Conservation (phyloP, 2,329 filamentous ascomycete species). For the Botrytis squamosa region DNA sequence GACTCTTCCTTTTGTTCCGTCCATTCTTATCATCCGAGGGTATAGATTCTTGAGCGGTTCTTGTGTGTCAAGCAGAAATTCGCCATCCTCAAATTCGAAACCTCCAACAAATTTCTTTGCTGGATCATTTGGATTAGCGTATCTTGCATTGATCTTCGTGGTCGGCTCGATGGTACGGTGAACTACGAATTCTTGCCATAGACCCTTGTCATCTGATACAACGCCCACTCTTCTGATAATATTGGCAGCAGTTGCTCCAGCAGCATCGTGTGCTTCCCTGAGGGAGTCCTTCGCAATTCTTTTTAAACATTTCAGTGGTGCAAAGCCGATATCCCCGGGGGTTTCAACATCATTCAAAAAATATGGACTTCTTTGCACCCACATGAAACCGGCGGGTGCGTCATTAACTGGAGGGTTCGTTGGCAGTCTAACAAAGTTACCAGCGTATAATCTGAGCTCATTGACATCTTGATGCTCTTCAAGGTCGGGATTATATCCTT, state of each 20-base stretch:
- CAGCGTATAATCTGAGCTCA: too few species aligned
- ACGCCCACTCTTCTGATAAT: not conserved
- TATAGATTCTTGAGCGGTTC: not conserved
- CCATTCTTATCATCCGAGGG: not conserved
- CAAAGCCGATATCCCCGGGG: too few species aligned
- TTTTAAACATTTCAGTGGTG: too few species aligned
- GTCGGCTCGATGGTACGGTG: conserved; percentile 1
- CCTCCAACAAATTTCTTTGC: not conserved
- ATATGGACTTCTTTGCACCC: too few species aligned
- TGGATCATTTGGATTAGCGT: not conserved
- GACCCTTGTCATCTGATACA: not conserved
- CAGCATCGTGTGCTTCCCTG: not conserved
- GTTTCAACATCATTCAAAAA: too few species aligned
- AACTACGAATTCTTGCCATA: not conserved
- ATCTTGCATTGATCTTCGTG: not conserved
- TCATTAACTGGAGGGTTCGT: too few species aligned
- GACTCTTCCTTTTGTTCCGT: conserved; percentile 2
- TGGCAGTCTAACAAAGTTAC: too few species aligned
- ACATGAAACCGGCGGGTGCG: too few species aligned
- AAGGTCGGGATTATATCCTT: too few species aligned
- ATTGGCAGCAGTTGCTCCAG: not conserved
- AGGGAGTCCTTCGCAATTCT: too few species aligned
- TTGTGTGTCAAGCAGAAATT: not conserved
- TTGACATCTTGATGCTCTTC: too few species aligned
- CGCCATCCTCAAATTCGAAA: not conserved